phyloP scores from a whole-genome alignment of 176 grass and related monocot genomes.

The maize (Zea mays) region DNA sequence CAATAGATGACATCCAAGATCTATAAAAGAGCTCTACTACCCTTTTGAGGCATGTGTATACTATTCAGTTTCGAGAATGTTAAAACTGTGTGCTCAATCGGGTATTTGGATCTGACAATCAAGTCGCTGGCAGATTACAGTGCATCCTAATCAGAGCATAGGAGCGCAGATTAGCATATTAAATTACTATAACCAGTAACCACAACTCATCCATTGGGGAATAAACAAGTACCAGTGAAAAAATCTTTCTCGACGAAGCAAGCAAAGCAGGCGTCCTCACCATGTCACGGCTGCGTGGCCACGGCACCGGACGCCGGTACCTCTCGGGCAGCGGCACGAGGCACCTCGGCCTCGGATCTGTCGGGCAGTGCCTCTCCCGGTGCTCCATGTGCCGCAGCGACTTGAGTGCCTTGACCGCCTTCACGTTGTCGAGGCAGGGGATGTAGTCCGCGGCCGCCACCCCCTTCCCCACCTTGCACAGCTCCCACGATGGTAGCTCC shows the following conservation, averaged over 20 bases:
- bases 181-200: not conserved
- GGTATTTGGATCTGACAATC: not conserved
- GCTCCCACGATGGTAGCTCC: slow-evolving; percentile 50
- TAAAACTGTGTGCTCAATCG: not conserved
- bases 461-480: slow-evolving; percentile 63
- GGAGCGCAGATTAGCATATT: slow-evolving; percentile 7
- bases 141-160: not conserved
- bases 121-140: not conserved
- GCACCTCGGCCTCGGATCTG: slow-evolving; percentile 51
- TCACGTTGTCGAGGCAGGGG: slow-evolving; percentile 84
- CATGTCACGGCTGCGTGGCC: slow-evolving; percentile 97
- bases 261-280: slow-evolving; percentile 63
- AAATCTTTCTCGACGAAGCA: slow-evolving; percentile 43
- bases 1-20: slow-evolving; percentile 14
- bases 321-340: slow-evolving; percentile 64
- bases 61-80: slow-evolving; percentile 8
- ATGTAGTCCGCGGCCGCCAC: slow-evolving; percentile 74
- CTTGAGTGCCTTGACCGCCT: slow-evolving; percentile 68
- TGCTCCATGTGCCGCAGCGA: slow-evolving; percentile 86
- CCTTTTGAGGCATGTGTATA: not conserved
- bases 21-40: slow-evolving; percentile 17
- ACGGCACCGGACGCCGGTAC: slow-evolving; percentile 63
- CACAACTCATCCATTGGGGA: not conserved
- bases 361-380: slow-evolving; percentile 86
- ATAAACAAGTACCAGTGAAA: slow-evolving; percentile 28